Conservation (phyloP, 208 protist genomes). For the Leishmania mexicana region DNA sequence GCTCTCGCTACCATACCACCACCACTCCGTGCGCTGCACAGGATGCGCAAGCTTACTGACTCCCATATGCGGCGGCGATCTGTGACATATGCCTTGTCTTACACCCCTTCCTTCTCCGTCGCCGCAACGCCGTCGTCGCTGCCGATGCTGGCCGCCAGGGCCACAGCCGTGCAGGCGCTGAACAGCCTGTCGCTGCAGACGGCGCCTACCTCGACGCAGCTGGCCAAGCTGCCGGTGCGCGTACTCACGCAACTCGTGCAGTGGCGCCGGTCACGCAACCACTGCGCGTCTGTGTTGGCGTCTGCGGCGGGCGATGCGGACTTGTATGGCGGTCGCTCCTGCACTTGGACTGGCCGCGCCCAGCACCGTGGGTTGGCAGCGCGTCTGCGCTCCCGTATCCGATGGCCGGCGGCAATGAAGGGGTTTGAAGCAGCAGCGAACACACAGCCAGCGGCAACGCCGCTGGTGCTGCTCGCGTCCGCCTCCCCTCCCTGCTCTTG, state of each 20-base stretch:
- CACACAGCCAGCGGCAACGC: background rate
- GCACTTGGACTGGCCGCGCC: background rate
- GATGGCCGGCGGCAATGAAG: background rate
- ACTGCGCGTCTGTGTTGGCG: slow-evolving; percentile 3
- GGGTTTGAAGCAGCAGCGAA: background rate
- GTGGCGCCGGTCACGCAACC: slow-evolving; percentile 8
- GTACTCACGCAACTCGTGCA: slow-evolving; percentile 16
- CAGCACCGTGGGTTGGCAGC: background rate
- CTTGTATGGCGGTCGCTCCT: background rate
- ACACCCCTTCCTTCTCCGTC: background rate
- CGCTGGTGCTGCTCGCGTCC: background rate
- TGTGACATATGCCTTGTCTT: background rate
- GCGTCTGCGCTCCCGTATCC: background rate
- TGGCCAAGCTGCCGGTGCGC: slow-evolving; percentile 7
- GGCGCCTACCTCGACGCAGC: slow-evolving; percentile 2
- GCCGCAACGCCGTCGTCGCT: background rate
- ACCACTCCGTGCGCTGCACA: background rate
- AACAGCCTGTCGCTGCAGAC: background rate
- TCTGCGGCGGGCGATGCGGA: background rate
- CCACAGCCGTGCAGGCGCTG: background rate
- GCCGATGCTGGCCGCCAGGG: background rate
- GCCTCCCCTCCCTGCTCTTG: background rate
- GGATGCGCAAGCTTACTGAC: background rate
- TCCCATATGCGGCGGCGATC: background rate
- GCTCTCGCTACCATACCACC: background rate